Evolutionary conservation across 352 stramenopile genomes (phyloP).

Genomic region (Albugo laibachii): DNA sequence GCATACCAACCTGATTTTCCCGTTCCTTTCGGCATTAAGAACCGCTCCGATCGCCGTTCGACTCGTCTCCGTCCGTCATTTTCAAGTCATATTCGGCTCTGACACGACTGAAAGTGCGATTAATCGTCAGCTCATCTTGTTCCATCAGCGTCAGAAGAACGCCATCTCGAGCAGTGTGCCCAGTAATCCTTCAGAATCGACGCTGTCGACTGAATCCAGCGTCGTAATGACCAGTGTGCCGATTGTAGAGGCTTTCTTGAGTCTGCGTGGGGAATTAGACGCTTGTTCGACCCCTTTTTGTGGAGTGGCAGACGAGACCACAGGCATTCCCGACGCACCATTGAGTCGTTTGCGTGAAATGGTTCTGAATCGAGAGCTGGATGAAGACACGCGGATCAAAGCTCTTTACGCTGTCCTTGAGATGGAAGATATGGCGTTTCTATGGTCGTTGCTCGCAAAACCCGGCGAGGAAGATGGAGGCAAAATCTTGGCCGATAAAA

Average conservation of each 20-base stretch:
- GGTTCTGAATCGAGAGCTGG: conserved; percentile 28
- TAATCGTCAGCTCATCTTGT: conserved; percentile 16
- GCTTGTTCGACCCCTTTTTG: conserved; percentile 23
- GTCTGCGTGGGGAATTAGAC: conserved; percentile 28
- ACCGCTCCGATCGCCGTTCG: conserved; percentile 13
- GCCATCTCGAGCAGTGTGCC: conserved; percentile 45
- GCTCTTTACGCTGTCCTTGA: conserved; percentile 46
- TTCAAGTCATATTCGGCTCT: conserved; percentile 24
- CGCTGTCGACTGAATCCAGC: conserved; percentile 10
- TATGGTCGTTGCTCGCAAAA: conserved; percentile 31
- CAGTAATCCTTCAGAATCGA: conserved; percentile 52
- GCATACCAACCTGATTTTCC: conserved; percentile 13
- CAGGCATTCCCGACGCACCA: conserved; percentile 22
- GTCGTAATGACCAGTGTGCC: conserved; percentile 11
- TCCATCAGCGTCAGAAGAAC: conserved; percentile 6
- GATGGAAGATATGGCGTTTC: conserved; percentile 43
- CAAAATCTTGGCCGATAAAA: conserved; percentile 29
- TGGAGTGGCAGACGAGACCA: conserved; percentile 14
- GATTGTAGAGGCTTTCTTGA: conserved; percentile 60
- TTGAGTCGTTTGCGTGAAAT: conserved; percentile 50
- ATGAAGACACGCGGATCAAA: conserved; percentile 42
- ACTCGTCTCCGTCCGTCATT: conserved; percentile 12
- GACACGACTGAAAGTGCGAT: conserved; percentile 36
- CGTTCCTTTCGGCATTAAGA: conserved; percentile 14
- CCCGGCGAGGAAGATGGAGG: conserved; percentile 29